Evolutionary conservation across 768 basidiomycete genomes (phyloP).

Genomic region (Suillus americanus): DNA sequence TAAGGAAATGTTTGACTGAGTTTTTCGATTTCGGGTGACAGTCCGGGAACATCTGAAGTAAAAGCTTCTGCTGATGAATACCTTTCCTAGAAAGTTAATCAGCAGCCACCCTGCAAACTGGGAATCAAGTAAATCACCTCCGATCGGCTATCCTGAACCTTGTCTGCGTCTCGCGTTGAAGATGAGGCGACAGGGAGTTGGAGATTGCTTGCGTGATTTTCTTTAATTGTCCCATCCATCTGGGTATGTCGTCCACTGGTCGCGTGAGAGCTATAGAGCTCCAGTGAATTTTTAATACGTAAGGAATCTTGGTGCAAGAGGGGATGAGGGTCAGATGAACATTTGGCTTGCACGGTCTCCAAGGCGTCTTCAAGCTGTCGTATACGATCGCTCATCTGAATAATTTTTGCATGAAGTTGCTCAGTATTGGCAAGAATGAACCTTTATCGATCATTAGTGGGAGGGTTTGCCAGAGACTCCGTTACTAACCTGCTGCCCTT

Average conservation of each 20-base stretch:
- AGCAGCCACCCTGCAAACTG: not conserved
- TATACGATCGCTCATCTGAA: slow-evolving; percentile 60
- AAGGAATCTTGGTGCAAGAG: slow-evolving; percentile 58
- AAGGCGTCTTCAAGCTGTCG: slow-evolving; percentile 64
- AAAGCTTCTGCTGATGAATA: slow-evolving; percentile 25
- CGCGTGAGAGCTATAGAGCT: slow-evolving; percentile 47
- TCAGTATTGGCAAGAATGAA: slow-evolving; percentile 71
- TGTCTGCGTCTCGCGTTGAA: slow-evolving; percentile 8
- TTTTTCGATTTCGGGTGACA: slow-evolving; percentile 37
- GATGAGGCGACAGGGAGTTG: slow-evolving; percentile 2
- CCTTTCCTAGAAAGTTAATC: slow-evolving; percentile 20
- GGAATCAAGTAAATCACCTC: slow-evolving; percentile 19
- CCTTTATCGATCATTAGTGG: slow-evolving; percentile 32
- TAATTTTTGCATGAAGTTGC: slow-evolving; percentile 63
- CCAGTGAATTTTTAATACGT: slow-evolving; percentile 66
- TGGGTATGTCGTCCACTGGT: slow-evolving; percentile 14
- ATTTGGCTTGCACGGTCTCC: slow-evolving; percentile 40
- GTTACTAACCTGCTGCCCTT: slow-evolving; percentile 57
- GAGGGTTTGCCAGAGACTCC: not conserved
- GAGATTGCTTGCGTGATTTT: slow-evolving; percentile 16
- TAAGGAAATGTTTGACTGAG: slow-evolving; percentile 71
- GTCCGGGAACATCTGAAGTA: slow-evolving; percentile 15
- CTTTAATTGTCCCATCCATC: slow-evolving; percentile 7
- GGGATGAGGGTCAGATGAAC: slow-evolving; percentile 47
- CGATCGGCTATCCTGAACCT: slow-evolving; percentile 18